phyloP scores from a whole-genome alignment of 345 rosid genomes.

The Geranium brycei region DNA sequence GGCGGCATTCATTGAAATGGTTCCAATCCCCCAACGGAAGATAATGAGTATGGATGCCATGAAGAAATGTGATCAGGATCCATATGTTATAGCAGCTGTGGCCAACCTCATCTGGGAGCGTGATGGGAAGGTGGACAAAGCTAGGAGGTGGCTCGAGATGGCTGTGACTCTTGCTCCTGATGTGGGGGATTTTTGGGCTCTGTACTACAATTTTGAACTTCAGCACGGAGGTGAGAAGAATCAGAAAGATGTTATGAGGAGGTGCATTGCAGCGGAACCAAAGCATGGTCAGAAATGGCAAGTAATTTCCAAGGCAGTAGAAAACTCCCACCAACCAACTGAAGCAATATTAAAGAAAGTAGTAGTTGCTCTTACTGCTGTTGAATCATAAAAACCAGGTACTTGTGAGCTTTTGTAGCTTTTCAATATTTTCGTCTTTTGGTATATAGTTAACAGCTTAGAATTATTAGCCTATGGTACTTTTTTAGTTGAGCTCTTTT shows the following conservation, averaged over 20 bases:
- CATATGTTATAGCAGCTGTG: slow-evolving; percentile 69
- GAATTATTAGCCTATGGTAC: slow-evolving; percentile 26
- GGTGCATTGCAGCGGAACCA: slow-evolving; percentile 68
- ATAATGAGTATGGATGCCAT: slow-evolving; percentile 65
- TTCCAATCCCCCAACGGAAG: slow-evolving; percentile 61
- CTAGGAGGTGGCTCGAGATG: slow-evolving; percentile 62
- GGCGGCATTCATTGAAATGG: slow-evolving; percentile 86
- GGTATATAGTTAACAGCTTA: slow-evolving; percentile 26
- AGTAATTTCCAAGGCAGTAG: slow-evolving; percentile 62
- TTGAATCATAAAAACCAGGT: slow-evolving; percentile 36
- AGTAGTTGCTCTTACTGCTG: slow-evolving; percentile 44
- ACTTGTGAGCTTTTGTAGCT: background rate
- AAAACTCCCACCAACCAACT: slow-evolving; percentile 73
- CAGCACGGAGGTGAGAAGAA: slow-evolving; percentile 73
- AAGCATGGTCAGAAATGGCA: slow-evolving; percentile 94
- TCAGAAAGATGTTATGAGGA: slow-evolving; percentile 66
- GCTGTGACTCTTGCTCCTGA: slow-evolving; percentile 78
- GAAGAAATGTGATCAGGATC: slow-evolving; percentile 75
- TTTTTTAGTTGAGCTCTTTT: slow-evolving; percentile 5
- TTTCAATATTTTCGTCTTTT: background rate
- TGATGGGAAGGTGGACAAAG: slow-evolving; percentile 84
- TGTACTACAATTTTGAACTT: slow-evolving; percentile 75
- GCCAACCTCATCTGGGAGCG: slow-evolving; percentile 89
- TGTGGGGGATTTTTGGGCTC: slow-evolving; percentile 85
- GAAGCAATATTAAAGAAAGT: slow-evolving; percentile 76